A percentile compares a stretch with the other conserved stretches of the same genome.
These are phyloP conservation scores for Aureobasidium sp. DNA, from an alignment of 2,329 filamentous ascomycete species.

Conservation along the genomic window DNA sequence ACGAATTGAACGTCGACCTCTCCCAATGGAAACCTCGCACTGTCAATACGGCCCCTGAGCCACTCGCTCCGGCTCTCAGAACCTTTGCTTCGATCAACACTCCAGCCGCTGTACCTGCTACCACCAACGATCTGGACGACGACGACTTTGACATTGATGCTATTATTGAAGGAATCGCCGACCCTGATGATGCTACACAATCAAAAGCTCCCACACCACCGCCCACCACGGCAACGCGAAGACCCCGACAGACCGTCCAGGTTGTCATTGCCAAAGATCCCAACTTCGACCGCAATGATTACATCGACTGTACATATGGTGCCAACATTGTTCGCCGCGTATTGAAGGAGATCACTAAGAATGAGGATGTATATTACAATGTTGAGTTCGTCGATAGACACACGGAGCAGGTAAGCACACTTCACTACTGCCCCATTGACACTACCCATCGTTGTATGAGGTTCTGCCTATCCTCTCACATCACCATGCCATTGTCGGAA, in stretches of 20 bases:
- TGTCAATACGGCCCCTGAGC: background rate
- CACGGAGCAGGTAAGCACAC: constrained; percentile 33
- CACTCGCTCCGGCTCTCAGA: background rate
- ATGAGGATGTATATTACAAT: constrained; percentile 29
- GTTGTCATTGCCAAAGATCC: background rate
- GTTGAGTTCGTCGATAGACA: constrained; percentile 34
- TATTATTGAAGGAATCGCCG: background rate
- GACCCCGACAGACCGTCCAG: background rate
- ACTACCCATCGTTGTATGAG: background rate
- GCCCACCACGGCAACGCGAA: background rate
- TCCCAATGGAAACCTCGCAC: constrained; percentile 19
- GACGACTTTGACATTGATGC: constrained; percentile 7
- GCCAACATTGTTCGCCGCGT: constrained; percentile 30
- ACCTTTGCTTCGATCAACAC: constrained; percentile 6
- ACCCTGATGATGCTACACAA: background rate
- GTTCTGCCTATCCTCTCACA: background rate
- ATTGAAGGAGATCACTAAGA: constrained; percentile 28
- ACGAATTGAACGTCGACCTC: constrained; percentile 21
- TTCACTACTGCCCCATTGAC: background rate
- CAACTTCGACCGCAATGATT: constrained; percentile 7
- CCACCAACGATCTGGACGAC: background rate
- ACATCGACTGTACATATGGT: constrained; percentile 21
- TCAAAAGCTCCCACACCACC: background rate
- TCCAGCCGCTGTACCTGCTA: background rate
- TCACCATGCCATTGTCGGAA: background rate